A percentile compares a stretch with the other conserved stretches of the same genome.
Evolutionary conservation across 2,329 filamentous ascomycete genomes (phyloP).

Genomic region (Fusarium torulosum): DNA sequence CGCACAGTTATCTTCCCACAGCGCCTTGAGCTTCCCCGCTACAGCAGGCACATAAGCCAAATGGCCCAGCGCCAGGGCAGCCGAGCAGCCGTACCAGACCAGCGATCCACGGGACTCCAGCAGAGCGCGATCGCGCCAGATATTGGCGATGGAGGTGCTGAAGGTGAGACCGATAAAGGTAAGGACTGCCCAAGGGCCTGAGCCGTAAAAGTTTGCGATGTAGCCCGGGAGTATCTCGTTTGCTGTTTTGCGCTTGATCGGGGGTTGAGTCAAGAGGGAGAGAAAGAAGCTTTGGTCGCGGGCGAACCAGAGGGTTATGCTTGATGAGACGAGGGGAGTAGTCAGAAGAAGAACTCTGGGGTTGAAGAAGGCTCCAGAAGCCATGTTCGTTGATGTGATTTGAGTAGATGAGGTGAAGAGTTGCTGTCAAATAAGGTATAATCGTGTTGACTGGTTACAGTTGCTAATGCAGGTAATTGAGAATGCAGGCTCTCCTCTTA

Average conservation of each 20-base stretch:
- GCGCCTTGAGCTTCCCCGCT: conserved; percentile 49
- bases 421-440: background rate
- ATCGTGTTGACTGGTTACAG: background rate
- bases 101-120: conserved; percentile 46
- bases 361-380: conserved; percentile 55
- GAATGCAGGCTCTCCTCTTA: background rate
- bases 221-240: conserved; percentile 58
- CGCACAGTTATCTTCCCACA: conserved; percentile 46
- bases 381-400: conserved; percentile 48
- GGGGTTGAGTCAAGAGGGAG: conserved; percentile 51
- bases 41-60: conserved; percentile 53
- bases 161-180: conserved; percentile 53
- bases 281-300: conserved; percentile 61
- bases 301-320: conserved; percentile 60
- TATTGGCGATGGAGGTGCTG: conserved; percentile 46
- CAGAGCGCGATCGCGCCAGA: conserved; percentile 41
- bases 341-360: conserved; percentile 56
- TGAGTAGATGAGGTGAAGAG: background rate
- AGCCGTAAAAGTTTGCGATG: conserved; percentile 58
- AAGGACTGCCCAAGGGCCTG: conserved; percentile 52
- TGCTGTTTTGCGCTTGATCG: conserved; percentile 47
- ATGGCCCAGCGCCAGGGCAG: conserved; percentile 50
- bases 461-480: background rate
- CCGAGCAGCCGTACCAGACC: conserved; percentile 52
- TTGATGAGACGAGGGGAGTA: conserved; percentile 61